phyloP scores from a whole-genome alignment of 306 rosid species.

The Parietaria judaica region DNA sequence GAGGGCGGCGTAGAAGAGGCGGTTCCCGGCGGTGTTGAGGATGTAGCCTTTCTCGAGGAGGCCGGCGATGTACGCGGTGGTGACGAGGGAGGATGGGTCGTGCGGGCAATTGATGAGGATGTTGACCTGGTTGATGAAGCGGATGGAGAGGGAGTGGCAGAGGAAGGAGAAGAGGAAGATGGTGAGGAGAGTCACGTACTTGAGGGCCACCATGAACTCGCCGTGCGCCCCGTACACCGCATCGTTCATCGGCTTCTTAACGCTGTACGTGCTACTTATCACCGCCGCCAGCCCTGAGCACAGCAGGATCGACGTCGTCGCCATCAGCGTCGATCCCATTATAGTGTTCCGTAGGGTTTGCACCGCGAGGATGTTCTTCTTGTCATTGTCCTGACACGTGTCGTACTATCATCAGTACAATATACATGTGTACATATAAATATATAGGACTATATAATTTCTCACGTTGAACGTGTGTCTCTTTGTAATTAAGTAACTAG shows the following conservation, averaged over 20 bases:
- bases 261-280: slow-evolving; percentile 87
- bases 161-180: slow-evolving; percentile 79
- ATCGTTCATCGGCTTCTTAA: slow-evolving; percentile 77
- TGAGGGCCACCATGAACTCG: slow-evolving; percentile 80
- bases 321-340: slow-evolving; percentile 96
- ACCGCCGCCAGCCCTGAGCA: slow-evolving; percentile 85
- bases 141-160: slow-evolving; percentile 79
- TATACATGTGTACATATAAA: not conserved
- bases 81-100: slow-evolving; percentile 39
- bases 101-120: slow-evolving; percentile 71
- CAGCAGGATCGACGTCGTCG: slow-evolving; percentile 75
- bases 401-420: not conserved
- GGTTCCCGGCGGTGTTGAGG: slow-evolving; percentile 69
- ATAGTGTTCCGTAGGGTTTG: slow-evolving; percentile 77
- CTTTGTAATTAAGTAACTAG: no score
- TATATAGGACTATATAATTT: not conserved
- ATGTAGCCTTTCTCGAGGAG: slow-evolving; percentile 67
- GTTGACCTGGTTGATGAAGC: slow-evolving; percentile 85
- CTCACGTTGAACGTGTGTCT: no score
- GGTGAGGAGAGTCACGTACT: slow-evolving; percentile 67
- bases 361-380: slow-evolving; percentile 84
- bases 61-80: slow-evolving; percentile 47
- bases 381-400: slow-evolving; percentile 67
- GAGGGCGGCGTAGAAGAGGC: slow-evolving; percentile 72
- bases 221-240: slow-evolving; percentile 80